Percentiles rank a stretch among this genome's conserved stretches.
These are phyloP conservation scores for Colletotrichum viniferum DNA, from an alignment of 2,329 filamentous ascomycete species.

Conservation along the genomic window DNA sequence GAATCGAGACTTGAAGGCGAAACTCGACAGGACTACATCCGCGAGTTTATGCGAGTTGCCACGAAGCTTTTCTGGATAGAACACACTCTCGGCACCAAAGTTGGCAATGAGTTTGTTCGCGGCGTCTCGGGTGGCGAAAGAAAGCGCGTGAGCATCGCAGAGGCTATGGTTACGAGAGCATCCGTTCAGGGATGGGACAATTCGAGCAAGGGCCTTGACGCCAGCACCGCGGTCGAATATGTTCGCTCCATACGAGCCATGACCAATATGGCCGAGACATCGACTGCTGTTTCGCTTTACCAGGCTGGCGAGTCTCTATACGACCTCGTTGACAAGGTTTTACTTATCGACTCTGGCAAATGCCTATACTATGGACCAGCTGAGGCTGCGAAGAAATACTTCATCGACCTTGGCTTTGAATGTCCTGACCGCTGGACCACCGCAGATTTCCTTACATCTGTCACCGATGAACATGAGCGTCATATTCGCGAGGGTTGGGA, in stretches of 20 bases:
- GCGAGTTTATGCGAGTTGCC: slow-evolving; percentile 62
- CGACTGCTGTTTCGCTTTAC: slow-evolving; percentile 69
- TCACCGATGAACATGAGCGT: slow-evolving; percentile 67
- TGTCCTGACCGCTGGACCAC: slow-evolving; percentile 75
- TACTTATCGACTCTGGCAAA: slow-evolving; percentile 70
- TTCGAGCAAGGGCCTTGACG: slow-evolving; percentile 68
- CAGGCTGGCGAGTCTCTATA: slow-evolving; percentile 61
- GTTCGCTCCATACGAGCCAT: slow-evolving; percentile 67
- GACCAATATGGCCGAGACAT: slow-evolving; percentile 65
- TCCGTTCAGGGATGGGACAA: slow-evolving; percentile 77
- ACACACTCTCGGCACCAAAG: slow-evolving; percentile 69
- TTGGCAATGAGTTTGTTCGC: slow-evolving; percentile 71
- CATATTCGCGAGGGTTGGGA: slow-evolving; percentile 40
- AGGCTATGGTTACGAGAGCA: slow-evolving; percentile 66
- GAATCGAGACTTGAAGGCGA: slow-evolving; percentile 63
- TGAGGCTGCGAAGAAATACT: slow-evolving; percentile 69
- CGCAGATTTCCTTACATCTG: slow-evolving; percentile 77
- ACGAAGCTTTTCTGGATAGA: slow-evolving; percentile 74
- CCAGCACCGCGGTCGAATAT: slow-evolving; percentile 69
- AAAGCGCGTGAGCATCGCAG: slow-evolving; percentile 78
- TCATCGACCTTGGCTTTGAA: slow-evolving; percentile 72
- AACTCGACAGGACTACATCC: slow-evolving; percentile 57
- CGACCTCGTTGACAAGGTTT: slow-evolving; percentile 69
- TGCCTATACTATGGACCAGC: slow-evolving; percentile 75
- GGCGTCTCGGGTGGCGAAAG: slow-evolving; percentile 67